Percentiles rank a stretch among this genome's conserved stretches.
phyloP scores from a whole-genome alignment of 306 rosid genomes.

The Trifolium pratense region DNA sequence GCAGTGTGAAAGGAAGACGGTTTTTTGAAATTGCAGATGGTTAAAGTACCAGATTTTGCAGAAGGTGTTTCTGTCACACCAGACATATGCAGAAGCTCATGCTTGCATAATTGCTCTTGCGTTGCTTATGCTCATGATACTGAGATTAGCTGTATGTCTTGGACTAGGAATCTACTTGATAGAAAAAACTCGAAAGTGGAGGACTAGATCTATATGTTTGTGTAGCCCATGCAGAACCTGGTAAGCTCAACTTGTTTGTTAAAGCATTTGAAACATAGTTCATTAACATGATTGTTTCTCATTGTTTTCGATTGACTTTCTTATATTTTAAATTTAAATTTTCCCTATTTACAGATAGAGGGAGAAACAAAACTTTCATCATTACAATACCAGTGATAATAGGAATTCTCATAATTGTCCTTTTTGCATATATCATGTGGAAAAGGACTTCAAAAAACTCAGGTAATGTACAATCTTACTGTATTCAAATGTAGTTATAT shows the following conservation, averaged over 20 bases:
- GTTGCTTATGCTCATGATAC: not conserved
- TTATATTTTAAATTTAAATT: not conserved
- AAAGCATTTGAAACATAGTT: not conserved
- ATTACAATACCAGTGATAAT: slow-evolving; percentile 14
- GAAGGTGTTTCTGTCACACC: not conserved
- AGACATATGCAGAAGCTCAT: slow-evolving; percentile 22
- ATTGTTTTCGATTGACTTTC: not conserved
- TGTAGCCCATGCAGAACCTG: slow-evolving; percentile 33
- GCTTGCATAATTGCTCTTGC: slow-evolving; percentile 44
- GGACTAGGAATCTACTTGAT: not conserved
- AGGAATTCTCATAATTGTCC: slow-evolving; percentile 25
- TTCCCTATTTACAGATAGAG: not conserved
- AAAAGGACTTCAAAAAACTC: slow-evolving; percentile 4
- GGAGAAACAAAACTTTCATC: not conserved
- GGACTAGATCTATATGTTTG: not conserved
- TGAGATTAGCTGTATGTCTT: not conserved
- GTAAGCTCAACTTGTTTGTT: not conserved
- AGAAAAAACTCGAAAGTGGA: not conserved
- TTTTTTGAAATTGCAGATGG: slow-evolving; percentile 37
- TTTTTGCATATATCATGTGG: slow-evolving; percentile 35
- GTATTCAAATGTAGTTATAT: not conserved
- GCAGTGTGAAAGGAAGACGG: slow-evolving; percentile 45
- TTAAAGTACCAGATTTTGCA: slow-evolving; percentile 52
- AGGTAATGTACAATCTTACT: not conserved
- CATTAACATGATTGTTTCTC: not conserved